Conservation (phyloP, 345 rosid species). For the Streptanthus diversifolius region DNA sequence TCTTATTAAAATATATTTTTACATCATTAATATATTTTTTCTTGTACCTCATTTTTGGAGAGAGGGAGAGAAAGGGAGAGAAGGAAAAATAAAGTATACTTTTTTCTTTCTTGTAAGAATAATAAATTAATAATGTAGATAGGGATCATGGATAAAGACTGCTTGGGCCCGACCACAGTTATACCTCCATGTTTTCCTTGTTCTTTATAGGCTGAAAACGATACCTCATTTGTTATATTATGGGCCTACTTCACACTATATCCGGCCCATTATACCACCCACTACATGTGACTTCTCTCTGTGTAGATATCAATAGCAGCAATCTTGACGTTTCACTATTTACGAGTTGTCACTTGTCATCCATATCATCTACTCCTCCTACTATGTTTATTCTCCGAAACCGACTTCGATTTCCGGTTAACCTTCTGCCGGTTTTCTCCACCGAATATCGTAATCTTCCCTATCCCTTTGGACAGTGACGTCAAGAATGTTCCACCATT, state of each 20-base stretch:
- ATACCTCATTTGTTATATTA: constrained; percentile 9
- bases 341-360: constrained; percentile 1
- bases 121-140: not conserved
- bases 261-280: constrained; percentile 18
- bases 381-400: constrained; percentile 49
- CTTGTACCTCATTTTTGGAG: not conserved
- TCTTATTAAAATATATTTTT: not conserved
- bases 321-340: constrained; percentile 17
- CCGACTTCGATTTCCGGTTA: constrained; percentile 45
- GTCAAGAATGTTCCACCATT: constrained; percentile 61
- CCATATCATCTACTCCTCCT: constrained; percentile 26
- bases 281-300: constrained; percentile 26
- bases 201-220: constrained; percentile 28
- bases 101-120: not conserved
- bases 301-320: not conserved
- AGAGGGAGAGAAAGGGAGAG: not conserved
- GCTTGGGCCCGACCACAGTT: constrained; percentile 17
- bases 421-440: constrained; percentile 54
- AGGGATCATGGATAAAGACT: constrained; percentile 14
- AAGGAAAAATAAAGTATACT: not conserved
- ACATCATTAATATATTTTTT: not conserved
- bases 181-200: constrained; percentile 32
- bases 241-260: constrained; percentile 22
- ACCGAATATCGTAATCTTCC: constrained; percentile 59
- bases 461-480: constrained; percentile 74